These are phyloP conservation scores for Rosa lucieae DNA, from an alignment of 306 rosid genomes.

Conservation along the genomic window DNA sequence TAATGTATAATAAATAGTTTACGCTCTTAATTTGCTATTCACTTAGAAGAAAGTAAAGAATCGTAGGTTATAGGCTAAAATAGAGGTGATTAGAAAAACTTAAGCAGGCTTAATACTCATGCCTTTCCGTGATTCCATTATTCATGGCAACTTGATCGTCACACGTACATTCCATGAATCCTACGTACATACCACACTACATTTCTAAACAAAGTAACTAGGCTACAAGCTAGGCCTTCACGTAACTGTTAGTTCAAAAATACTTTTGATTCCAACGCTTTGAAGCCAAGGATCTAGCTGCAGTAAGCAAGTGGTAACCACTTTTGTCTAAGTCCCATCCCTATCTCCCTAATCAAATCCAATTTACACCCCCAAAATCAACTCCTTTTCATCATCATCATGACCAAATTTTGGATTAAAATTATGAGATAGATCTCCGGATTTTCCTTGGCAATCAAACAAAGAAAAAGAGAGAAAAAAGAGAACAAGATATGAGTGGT, in stretches of 20 bases:
- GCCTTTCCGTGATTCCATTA: background rate
- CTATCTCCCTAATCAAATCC: conserved; percentile 5
- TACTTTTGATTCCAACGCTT: background rate
- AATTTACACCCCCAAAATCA: conserved; percentile 47
- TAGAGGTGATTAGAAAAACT: no score
- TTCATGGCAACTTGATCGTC: background rate
- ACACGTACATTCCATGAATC: background rate
- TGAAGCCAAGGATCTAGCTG: conserved; percentile 6
- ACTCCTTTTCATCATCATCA: conserved; percentile 54
- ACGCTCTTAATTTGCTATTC: background rate
- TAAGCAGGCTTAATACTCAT: background rate
- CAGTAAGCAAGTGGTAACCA: conserved; percentile 37
- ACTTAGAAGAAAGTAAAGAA: background rate
- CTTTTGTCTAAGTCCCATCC: conserved; percentile 33
- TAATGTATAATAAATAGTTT: background rate
- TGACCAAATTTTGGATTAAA: conserved; percentile 62
- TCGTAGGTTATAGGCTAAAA: background rate
- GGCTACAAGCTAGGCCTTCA: background rate
- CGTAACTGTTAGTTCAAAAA: background rate
- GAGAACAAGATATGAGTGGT: conserved; percentile 43
- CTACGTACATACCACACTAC: background rate
- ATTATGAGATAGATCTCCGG: conserved; percentile 24
- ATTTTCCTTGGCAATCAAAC: conserved; percentile 60
- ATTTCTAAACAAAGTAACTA: background rate
- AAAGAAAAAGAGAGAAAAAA: conserved; percentile 35